Conservation (phyloP, 805 yeast species). For the Wickerhamiella azymoides region DNA sequence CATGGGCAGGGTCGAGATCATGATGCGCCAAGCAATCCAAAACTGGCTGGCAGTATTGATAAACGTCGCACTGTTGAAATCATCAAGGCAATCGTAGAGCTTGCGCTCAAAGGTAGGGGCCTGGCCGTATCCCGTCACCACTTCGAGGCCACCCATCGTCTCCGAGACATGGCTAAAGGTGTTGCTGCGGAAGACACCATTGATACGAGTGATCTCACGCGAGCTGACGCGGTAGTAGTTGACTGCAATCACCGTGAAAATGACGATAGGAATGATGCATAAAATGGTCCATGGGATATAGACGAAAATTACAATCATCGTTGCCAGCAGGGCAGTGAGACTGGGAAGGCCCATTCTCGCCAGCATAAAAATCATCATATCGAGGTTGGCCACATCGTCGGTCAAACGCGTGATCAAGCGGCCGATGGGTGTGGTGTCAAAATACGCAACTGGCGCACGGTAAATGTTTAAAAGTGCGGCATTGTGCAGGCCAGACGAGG, state of each 20-base stretch:
- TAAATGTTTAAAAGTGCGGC: slow-evolving; percentile 47
- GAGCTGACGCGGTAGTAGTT: slow-evolving; percentile 55
- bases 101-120: slow-evolving; percentile 34
- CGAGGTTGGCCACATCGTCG: slow-evolving; percentile 72
- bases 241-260: slow-evolving; percentile 32
- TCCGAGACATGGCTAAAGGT: slow-evolving; percentile 64
- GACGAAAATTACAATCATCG: slow-evolving; percentile 48
- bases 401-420: slow-evolving; percentile 75
- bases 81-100: slow-evolving; percentile 36
- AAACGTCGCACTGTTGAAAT: slow-evolving; percentile 53
- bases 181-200: slow-evolving; percentile 53
- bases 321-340: slow-evolving; percentile 42
- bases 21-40: slow-evolving; percentile 56
- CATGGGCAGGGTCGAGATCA: slow-evolving; percentile 37
- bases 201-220: slow-evolving; percentile 62
- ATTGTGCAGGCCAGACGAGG: slow-evolving; percentile 48
- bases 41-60: slow-evolving; percentile 52
- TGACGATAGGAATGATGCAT: slow-evolving; percentile 41
- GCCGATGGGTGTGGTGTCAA: slow-evolving; percentile 82
- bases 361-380: slow-evolving; percentile 63
- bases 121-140: slow-evolving; percentile 46
- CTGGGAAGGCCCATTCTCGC: slow-evolving; percentile 46
- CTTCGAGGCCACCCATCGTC: slow-evolving; percentile 47
- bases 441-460: slow-evolving; percentile 66
- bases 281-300: slow-evolving; percentile 61